Evolutionary conservation across 2,329 filamentous ascomycete species (phyloP).

Genomic region (Plenodomus biglobosus): DNA sequence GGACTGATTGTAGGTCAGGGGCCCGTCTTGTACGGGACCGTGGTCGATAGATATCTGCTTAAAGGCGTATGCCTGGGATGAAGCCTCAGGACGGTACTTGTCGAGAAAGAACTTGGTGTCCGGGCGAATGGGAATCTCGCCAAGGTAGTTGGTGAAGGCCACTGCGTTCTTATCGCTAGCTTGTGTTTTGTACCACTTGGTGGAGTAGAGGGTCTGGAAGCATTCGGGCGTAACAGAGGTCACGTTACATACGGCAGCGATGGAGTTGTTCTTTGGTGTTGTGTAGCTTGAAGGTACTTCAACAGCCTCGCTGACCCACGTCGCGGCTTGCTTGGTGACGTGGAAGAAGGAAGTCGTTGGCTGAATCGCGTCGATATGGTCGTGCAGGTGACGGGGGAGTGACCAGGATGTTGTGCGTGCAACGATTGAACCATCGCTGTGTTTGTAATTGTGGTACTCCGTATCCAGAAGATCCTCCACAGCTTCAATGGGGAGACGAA

Average conservation of each 20-base stretch:
- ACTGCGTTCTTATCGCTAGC: slow-evolving; percentile 49
- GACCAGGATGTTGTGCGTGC: slow-evolving; percentile 60
- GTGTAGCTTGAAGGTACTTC: slow-evolving; percentile 31
- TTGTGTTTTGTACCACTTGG: slow-evolving; percentile 54
- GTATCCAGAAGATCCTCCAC: slow-evolving; percentile 57
- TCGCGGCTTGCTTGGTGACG: slow-evolving; percentile 23
- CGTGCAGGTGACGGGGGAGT: slow-evolving; percentile 59
- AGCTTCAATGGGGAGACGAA: slow-evolving; percentile 54
- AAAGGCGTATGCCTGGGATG: slow-evolving; percentile 56
- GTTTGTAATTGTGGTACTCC: slow-evolving; percentile 55
- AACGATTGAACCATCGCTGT: slow-evolving; percentile 55
- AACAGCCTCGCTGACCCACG: slow-evolving; percentile 25
- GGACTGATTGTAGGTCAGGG: slow-evolving; percentile 39
- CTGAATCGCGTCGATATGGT: slow-evolving; percentile 61
- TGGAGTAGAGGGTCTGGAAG: slow-evolving; percentile 57
- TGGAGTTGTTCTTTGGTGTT: slow-evolving; percentile 33
- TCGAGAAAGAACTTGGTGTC: slow-evolving; percentile 61
- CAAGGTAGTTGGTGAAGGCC: slow-evolving; percentile 54
- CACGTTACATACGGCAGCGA: slow-evolving; percentile 53
- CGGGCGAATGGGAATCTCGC: slow-evolving; percentile 54
- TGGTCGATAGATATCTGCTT: slow-evolving; percentile 59
- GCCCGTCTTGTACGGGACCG: slow-evolving; percentile 53
- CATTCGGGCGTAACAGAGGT: slow-evolving; percentile 57
- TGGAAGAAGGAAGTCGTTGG: slow-evolving; percentile 61
- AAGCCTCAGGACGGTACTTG: slow-evolving; percentile 55